A percentile compares a stretch with the other conserved stretches of the same genome.
Evolutionary conservation across 75 land plant genomes (phyloP).

Genomic region (Ceratopteris richardii): DNA sequence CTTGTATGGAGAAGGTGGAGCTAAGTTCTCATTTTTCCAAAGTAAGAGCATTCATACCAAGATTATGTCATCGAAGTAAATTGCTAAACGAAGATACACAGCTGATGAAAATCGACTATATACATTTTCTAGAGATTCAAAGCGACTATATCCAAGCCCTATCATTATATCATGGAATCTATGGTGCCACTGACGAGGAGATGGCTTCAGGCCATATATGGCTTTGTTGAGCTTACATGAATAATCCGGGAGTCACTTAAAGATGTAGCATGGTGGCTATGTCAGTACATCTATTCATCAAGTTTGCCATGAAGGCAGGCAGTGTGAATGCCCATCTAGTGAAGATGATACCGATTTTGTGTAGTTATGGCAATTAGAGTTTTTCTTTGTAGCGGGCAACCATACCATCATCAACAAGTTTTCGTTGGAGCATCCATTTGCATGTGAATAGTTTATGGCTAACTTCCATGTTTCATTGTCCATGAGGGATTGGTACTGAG

Average conservation of each 20-base stretch:
- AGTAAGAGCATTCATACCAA: conserved; percentile 15
- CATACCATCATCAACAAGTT: conserved; percentile 13
- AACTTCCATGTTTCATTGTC: conserved; percentile 32
- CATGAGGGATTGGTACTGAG: conserved; percentile 19
- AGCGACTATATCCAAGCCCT: conserved; percentile 9
- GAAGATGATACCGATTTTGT: conserved; percentile 5
- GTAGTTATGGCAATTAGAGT: conserved; percentile 26
- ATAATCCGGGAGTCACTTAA: conserved; percentile 4
- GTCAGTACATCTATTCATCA: conserved; percentile 24
- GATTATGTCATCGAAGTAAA: conserved; percentile 13
- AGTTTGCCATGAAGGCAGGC: conserved; percentile 28
- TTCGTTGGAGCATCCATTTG: conserved; percentile 30
- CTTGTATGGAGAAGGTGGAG: too few species aligned
- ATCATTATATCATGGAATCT: conserved; percentile 8
- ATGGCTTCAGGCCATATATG: conserved; percentile 21
- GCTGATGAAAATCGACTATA: conserved; percentile 9
- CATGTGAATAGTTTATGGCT: conserved; percentile 5
- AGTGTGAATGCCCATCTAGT: conserved; percentile 27
- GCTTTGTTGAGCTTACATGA: conserved; percentile 15
- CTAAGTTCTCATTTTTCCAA: conserved; percentile 20
- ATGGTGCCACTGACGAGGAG: conserved; percentile 22
- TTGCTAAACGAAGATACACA: conserved; percentile 10
- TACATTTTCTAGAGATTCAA: conserved; percentile 13
- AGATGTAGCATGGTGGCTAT: conserved; percentile 15
- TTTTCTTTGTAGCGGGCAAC: conserved; percentile 24